phyloP scores from a whole-genome alignment of 2,329 filamentous ascomycete species.

The Paramyrothecium sp. region DNA sequence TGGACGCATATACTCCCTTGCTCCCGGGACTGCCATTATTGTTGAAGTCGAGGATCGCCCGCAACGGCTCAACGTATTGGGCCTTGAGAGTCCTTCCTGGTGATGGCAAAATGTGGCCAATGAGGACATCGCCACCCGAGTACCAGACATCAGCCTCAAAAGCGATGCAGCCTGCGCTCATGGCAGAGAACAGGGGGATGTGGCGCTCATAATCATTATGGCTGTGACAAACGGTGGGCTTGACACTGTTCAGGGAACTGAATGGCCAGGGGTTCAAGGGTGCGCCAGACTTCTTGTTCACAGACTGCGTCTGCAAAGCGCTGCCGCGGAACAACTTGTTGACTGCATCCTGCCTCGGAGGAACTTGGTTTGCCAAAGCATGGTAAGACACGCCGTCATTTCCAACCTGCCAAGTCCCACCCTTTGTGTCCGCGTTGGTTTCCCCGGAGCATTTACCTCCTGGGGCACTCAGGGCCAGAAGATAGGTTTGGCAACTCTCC shows the following conservation, averaged over 20 bases:
- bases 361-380: conserved; percentile 10
- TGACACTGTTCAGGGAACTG: conserved; percentile 9
- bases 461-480: conserved; percentile 8
- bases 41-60: conserved; percentile 55
- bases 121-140: conserved; percentile 50
- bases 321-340: conserved; percentile 10
- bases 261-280: conserved; percentile 14
- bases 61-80: conserved; percentile 64
- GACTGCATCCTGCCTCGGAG: conserved; percentile 10
- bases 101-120: conserved; percentile 62
- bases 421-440: conserved; percentile 14
- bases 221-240: conserved; percentile 49
- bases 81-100: conserved; percentile 54
- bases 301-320: conserved; percentile 11
- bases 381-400: conserved; percentile 12
- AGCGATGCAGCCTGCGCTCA: conserved; percentile 58
- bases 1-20: conserved; percentile 54
- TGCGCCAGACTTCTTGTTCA: conserved; percentile 11
- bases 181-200: conserved; percentile 61
- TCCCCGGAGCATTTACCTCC: conserved; percentile 14
- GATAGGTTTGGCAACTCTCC: conserved; percentile 2
- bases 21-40: conserved; percentile 8
- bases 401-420: conserved; percentile 16
- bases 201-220: conserved; percentile 72
- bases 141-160: conserved; percentile 72